Evolutionary conservation across 2,329 filamentous ascomycete genomes (phyloP).

Genomic region (Aaosphaeria pasadenensis): DNA sequence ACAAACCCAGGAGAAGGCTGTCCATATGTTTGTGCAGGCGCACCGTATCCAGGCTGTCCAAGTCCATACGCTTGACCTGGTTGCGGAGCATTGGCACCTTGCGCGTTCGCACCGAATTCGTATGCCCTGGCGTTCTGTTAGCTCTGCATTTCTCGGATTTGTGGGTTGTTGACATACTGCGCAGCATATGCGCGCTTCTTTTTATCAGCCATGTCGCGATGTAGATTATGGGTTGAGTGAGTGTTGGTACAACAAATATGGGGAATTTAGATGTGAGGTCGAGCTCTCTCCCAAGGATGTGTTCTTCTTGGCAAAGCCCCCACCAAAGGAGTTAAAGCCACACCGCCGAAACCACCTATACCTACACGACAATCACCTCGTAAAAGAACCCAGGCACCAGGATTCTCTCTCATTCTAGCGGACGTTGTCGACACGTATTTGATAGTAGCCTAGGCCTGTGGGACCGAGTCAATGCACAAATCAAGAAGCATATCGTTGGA

Average conservation of each 20-base stretch:
- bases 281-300: conserved; percentile 14
- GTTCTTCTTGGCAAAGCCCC: conserved; percentile 9
- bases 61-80: conserved; percentile 49
- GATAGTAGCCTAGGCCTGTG: no score
- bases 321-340: conserved; percentile 1
- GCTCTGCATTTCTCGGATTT: no score
- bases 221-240: conserved; percentile 1
- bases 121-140: conserved; percentile 56
- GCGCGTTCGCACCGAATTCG: conserved; percentile 86
- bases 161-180: conserved; percentile 41
- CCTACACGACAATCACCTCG: no score
- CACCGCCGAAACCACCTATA: not conserved
- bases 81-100: not conserved
- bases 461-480: no score
- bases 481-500: no score
- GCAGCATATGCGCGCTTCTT: conserved; percentile 96
- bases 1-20: not conserved
- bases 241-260: not conserved
- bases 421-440: no score
- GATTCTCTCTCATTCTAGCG: no score
- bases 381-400: no score
- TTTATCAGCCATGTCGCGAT: conserved; percentile 44
- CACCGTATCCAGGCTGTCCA: conserved; percentile 16
- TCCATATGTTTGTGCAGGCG: conserved; percentile 5
- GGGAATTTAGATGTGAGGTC: conserved; percentile 4